Evolutionary conservation across 2,329 filamentous ascomycete genomes (phyloP), one percentile per base, ranked within the genome.

Genomic region (Fusarium nanum): DNA sequence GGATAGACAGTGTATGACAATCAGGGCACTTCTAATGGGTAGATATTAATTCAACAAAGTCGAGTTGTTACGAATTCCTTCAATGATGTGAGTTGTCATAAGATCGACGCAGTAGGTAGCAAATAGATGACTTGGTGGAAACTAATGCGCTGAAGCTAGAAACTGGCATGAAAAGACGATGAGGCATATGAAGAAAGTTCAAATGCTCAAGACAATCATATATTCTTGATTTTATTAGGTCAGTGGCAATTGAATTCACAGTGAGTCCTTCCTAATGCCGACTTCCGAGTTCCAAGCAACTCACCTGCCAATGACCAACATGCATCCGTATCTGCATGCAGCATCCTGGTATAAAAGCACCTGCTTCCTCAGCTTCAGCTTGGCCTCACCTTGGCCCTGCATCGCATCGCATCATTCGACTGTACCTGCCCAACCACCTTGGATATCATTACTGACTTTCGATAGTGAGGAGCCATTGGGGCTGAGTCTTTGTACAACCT

Each of bases 201-300:
- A 37, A 37, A 9, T n/a, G 32, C 7, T 34, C 14, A 9, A 16
- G 0, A 16, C 9, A 34, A 11, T n/a, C 16, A n/a, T 37, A 1
- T 11, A 12, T 12, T 37, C 34, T 3, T 14, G 11, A 4, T 28
- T 40, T 10, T 32, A 27, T 54, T 37, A 22, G 25, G 48, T 64
- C 48, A 67, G 64, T 63, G 63, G 52, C 57, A 54, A 50, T 25
- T 67, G 18, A 34, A 45, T 63, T 67, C 10, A n/a, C 23, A 20
- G 28, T 41, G 18, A 32, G 11, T 28, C 28, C 14, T 67, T 30
- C 22, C n/a, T 14, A 41, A 11, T 50, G 48, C 23, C 25, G 14
- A 20, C n/a, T 53, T 41, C 34, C 34, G 49, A 23, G 49, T 27
- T 27, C 16, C 7, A 22, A 16, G 20, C 10, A 41, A 27, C n/a